These are phyloP conservation scores for Corylus americana DNA, from an alignment of 306 rosid species.

Conservation along the genomic window DNA sequence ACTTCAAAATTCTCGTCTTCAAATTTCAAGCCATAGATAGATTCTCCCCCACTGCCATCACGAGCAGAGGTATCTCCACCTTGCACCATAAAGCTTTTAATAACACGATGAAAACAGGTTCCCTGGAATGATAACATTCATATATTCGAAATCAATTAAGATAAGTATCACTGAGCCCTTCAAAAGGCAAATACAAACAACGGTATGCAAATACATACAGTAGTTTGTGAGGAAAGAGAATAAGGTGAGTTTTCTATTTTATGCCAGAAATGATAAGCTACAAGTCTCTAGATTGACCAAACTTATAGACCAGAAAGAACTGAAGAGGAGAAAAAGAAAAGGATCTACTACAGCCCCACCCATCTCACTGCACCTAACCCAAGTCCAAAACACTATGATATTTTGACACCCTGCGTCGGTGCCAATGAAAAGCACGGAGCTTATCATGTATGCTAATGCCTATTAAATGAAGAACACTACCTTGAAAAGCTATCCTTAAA, in stretches of 20 bases:
- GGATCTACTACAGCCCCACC: not conserved
- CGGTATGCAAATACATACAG: not conserved
- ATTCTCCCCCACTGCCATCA: conserved; percentile 92
- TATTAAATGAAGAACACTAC: not conserved
- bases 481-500: not conserved
- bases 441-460: not conserved
- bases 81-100: conserved; percentile 84
- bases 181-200: not conserved
- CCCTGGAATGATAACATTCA: conserved; percentile 53
- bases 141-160: conserved; percentile 11
- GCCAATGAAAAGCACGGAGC: not conserved
- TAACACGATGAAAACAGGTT: conserved; percentile 69
- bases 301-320: not conserved
- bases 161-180: not conserved
- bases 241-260: not conserved
- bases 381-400: not conserved
- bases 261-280: not conserved
- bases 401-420: not conserved
- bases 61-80: conserved; percentile 95
- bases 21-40: conserved; percentile 78
- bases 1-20: conserved; percentile 83
- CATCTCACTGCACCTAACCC: conserved; percentile 3
- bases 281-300: not conserved
- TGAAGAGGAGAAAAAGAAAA: not conserved
- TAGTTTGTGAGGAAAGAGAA: not conserved